A percentile compares a stretch with the other conserved stretches of the same genome.
These are phyloP conservation scores for Coffea eugenioides DNA, from an alignment of 257 asterid species.

Conservation along the genomic window DNA sequence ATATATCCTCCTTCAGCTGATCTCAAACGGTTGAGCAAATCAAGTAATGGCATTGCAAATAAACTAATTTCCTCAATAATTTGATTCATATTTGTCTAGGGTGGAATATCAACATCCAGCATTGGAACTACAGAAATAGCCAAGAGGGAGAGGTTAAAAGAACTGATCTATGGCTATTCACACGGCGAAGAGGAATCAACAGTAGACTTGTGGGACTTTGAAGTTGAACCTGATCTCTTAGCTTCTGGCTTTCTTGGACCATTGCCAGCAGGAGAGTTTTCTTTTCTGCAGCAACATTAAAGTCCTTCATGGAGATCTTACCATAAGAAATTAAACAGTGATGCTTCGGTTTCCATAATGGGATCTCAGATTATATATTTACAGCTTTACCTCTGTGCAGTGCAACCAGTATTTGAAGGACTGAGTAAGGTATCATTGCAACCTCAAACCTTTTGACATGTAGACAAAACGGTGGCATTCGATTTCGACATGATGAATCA, in stretches of 20 bases:
- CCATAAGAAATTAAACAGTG: too few relatives aligned
- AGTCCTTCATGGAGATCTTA: background rate
- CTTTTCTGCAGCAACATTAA: background rate
- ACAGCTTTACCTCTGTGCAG: background rate
- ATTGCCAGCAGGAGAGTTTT: background rate
- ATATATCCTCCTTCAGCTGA: too few relatives aligned
- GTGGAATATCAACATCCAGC: conserved; percentile 22
- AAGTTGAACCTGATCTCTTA: conserved; percentile 27
- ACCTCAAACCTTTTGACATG: background rate
- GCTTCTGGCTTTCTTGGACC: conserved; percentile 17
- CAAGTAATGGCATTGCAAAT: background rate
- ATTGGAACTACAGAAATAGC: conserved; percentile 22
- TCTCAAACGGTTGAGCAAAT: background rate
- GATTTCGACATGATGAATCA: background rate
- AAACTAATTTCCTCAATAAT: background rate
- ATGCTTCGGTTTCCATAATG: background rate
- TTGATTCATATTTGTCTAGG: conserved; percentile 15
- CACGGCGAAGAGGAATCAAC: background rate
- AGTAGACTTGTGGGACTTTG: conserved; percentile 34
- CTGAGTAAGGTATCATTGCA: background rate
- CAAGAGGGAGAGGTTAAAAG: conserved; percentile 27
- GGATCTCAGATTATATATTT: background rate
- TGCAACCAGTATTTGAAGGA: background rate
- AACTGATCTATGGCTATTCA: conserved; percentile 25
- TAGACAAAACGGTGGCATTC: background rate